Evolutionary conservation across 352 stramenopile genomes (phyloP).

Genomic region (Salisapilia sapeloensis): DNA sequence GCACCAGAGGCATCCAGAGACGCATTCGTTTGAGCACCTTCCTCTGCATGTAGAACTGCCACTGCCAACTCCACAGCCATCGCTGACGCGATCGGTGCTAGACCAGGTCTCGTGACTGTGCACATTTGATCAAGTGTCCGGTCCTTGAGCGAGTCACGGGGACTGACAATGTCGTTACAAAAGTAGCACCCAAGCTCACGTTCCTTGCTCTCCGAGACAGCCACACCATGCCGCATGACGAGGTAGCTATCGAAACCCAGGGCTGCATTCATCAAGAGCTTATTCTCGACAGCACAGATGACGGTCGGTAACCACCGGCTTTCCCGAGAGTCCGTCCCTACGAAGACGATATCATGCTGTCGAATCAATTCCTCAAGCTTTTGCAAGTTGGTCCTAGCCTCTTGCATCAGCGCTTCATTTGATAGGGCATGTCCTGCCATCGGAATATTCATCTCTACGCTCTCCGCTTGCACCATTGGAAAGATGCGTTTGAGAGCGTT

Average conservation of each 20-base stretch:
- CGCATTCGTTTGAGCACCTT: conserved; percentile 51
- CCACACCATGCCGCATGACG: conserved; percentile 93
- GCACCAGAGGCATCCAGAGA: conserved; percentile 28
- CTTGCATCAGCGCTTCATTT: conserved; percentile 29
- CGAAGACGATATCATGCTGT: conserved; percentile 90
- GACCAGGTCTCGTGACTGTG: conserved; percentile 94
- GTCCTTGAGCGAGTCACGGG: conserved; percentile 92
- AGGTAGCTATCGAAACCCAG: conserved; percentile 95
- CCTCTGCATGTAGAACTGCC: conserved; percentile 86
- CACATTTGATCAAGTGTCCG: conserved; percentile 99
- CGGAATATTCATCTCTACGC: conserved; percentile 90
- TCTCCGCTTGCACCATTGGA: conserved; percentile 78
- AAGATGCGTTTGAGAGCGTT: conserved; percentile 86
- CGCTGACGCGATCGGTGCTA: conserved; percentile 84
- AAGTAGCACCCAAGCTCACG: conserved; percentile 94
- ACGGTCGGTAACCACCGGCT: conserved; percentile 97
- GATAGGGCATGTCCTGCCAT: conserved; percentile 94
- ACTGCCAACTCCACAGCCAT: conserved; percentile 95
- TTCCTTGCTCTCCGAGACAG: conserved; percentile 3
- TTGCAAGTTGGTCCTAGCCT: conserved; percentile 50
- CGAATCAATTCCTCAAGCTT: conserved; percentile 83
- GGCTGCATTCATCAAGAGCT: conserved; percentile 69
- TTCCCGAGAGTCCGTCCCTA: conserved; percentile 97
- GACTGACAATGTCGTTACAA: conserved; percentile 97
- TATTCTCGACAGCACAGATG: conserved; percentile 84